Base-by-base conservation (phyloP, 1,139 yeast genomes). In the Casaregolazyma suthepensis region DNA sequence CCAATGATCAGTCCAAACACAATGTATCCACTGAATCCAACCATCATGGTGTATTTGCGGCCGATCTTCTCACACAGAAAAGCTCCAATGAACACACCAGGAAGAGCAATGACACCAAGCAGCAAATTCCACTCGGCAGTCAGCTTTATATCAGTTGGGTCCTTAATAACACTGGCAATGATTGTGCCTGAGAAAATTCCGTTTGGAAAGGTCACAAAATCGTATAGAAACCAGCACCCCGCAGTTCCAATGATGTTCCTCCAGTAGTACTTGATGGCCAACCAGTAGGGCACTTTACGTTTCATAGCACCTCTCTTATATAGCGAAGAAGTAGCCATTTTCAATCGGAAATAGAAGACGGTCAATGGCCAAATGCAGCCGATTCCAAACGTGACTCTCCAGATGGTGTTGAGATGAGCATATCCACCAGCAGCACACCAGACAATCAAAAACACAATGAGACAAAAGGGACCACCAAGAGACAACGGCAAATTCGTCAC, bases 391-490 rank as follows among this genome's bases (percentile, higher is more conserved):
- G 85, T 78, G 31, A 85, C 79, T 73, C 93, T 81, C 90, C 91
- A 85, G 40, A 83, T 69, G 3, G 83, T 85, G 43, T 75, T 73
- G 56, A 75, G 68, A 62, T 81, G 81, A 6, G 65, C 56, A 3
- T 35, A 43, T 6, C 60, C 61, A 35, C 79, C 79, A 40, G 85
- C 79, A 51, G 84, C 83, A 54, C 75, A 73, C 69, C 80, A 76
- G 15, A 85, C 90, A 62, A 86, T 83, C 59, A 85, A 71, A 65
- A 85, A 86, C 45, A 85, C 75, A 54, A 76, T 74, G 53, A 83
- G 67, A n/a, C 89, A 87, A 67, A 86, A 82, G 17, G 93, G 93
- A 7, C 89, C 89, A 55, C 94, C 93, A 50, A 85, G 75, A 3
- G 87, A 75, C 47, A 86, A 71, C 2, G 93, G 93, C 49, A 86